These are phyloP conservation scores for Ogataea thermomethanolica DNA, from an alignment of 805 yeast species.

Conservation along the genomic window DNA sequence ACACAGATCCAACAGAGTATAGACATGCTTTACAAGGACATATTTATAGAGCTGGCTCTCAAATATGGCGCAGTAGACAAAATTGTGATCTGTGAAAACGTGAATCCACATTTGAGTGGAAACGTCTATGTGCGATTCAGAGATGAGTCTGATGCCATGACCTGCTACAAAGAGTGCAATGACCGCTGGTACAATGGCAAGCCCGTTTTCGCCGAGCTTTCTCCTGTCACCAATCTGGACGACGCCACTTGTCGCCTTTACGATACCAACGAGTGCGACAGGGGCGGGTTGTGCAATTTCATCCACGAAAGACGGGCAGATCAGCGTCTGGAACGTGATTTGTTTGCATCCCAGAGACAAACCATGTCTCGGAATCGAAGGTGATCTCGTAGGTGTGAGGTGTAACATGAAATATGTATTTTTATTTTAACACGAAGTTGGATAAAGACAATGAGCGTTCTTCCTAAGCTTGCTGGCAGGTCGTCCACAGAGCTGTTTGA, in stretches of 20 bases:
- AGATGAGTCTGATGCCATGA: constrained; percentile 52
- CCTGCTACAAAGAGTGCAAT: constrained; percentile 60
- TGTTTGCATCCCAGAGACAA: constrained; percentile 21
- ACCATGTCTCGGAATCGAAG: constrained; percentile 3
- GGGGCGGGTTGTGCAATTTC: constrained; percentile 84
- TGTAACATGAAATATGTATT: constrained; percentile 3
- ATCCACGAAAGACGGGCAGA: constrained; percentile 71
- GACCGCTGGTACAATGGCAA: constrained; percentile 76
- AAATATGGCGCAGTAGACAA: constrained; percentile 51
- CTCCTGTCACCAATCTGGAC: constrained; percentile 66
- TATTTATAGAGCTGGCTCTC: constrained; percentile 57
- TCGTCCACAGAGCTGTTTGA: constrained; percentile 27
- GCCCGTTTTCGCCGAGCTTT: constrained; percentile 76
- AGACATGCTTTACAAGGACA: constrained; percentile 65
- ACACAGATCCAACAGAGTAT: constrained; percentile 44
- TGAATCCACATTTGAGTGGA: constrained; percentile 78
- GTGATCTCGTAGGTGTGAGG: constrained; percentile 3
- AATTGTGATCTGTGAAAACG: constrained; percentile 77
- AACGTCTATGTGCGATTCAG: constrained; percentile 73
- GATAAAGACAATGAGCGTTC: constrained; percentile 7
- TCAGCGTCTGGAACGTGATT: constrained; percentile 17
- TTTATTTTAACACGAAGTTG: constrained; percentile 11
- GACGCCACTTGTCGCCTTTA: constrained; percentile 77
- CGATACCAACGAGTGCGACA: constrained; percentile 58
- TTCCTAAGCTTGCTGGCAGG: constrained; percentile 11